Conservation (phyloP, 116 monocot species). For the Dioscorea cayenensis region DNA sequence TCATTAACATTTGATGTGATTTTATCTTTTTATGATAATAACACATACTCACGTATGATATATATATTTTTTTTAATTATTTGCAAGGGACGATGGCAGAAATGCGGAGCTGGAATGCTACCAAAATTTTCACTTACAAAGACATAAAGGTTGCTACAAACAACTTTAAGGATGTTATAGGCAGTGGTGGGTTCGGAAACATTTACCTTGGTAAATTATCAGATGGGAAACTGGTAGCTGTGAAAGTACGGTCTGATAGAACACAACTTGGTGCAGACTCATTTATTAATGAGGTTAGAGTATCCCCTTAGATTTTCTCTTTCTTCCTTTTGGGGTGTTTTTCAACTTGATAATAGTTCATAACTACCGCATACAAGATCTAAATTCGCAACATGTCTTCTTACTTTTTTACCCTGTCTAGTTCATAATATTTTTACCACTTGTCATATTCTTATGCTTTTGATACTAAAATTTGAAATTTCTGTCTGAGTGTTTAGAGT, state of each 20-base stretch:
- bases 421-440: no score
- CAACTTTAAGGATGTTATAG: conserved; percentile 50
- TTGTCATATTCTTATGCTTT: no score
- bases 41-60: not conserved
- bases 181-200: conserved; percentile 43
- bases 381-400: no score
- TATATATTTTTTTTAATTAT: not conserved
- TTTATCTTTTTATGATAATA: not conserved
- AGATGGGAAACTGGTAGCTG: conserved; percentile 46
- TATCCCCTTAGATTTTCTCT: not conserved
- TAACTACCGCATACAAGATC: no score
- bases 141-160: conserved; percentile 48
- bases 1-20: not conserved
- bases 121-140: conserved; percentile 37
- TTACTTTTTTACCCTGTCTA: no score
- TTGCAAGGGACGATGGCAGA: conserved; percentile 20
- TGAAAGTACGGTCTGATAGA: conserved; percentile 44
- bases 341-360: no score
- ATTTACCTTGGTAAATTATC: conserved; percentile 43
- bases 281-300: conserved; percentile 46
- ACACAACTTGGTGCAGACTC: conserved; percentile 43
- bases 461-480: no score
- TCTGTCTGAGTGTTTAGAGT: no score
- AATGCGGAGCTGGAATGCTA: conserved; percentile 16
- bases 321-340: no score